These are phyloP conservation scores for Erucastrum elatum DNA, from an alignment of 345 rosid species.

Conservation along the genomic window DNA sequence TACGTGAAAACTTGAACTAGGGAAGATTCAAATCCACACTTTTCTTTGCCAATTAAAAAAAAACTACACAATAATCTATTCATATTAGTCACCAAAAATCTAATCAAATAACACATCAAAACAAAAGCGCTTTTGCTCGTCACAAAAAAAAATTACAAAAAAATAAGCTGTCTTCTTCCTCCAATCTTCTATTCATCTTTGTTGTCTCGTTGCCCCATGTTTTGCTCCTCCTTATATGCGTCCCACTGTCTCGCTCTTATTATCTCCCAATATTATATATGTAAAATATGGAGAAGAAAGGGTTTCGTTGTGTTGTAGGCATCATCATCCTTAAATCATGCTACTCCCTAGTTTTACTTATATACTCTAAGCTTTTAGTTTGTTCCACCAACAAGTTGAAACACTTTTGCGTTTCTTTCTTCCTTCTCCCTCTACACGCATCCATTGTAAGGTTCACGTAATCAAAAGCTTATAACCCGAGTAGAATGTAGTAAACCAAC, in stretches of 20 bases:
- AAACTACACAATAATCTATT: constrained; percentile 29
- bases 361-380: constrained; percentile 23
- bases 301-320: constrained; percentile 33
- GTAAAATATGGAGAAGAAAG: constrained; percentile 34
- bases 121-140: constrained; percentile 8
- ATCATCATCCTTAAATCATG: constrained; percentile 40
- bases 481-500: constrained; percentile 80
- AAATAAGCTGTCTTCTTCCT: constrained; percentile 17
- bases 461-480: constrained; percentile 59
- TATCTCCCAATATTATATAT: constrained; percentile 24
- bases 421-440: constrained; percentile 10
- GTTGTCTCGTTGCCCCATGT: constrained; percentile 34
- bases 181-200: constrained; percentile 23
- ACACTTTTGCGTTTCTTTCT: background rate
- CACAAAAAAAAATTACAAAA: constrained; percentile 24
- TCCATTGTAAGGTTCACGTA: background rate
- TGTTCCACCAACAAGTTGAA: constrained; percentile 16
- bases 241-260: constrained; percentile 29
- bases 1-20: constrained; percentile 14
- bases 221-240: constrained; percentile 39
- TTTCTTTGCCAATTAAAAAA: background rate
- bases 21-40: constrained; percentile 29
- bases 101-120: constrained; percentile 35
- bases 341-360: constrained; percentile 36
- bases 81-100: constrained; percentile 19